phyloP scores from a whole-genome alignment of 73 alveolate species.

The Uronychia setigera region DNA sequence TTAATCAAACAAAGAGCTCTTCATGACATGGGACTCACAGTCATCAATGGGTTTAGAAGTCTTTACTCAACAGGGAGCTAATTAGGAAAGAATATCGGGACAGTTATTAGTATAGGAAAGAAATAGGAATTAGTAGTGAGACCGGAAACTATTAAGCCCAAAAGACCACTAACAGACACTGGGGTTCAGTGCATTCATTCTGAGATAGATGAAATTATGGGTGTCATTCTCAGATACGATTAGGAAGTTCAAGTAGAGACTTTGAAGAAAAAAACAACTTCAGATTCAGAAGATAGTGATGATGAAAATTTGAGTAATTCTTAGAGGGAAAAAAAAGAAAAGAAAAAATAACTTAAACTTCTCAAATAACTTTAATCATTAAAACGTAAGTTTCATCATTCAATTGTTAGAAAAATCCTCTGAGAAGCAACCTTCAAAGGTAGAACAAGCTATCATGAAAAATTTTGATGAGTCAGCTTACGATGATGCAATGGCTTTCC shows the following conservation, averaged over 20 bases:
- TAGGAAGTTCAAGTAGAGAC: not conserved
- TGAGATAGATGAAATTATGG: not conserved
- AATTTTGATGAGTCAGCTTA: not conserved
- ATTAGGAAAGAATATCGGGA: not conserved
- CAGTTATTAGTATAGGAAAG: not conserved
- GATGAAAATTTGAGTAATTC: not conserved
- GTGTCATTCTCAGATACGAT: not conserved
- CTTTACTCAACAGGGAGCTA: not conserved
- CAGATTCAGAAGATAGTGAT: not conserved
- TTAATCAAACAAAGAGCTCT: not conserved
- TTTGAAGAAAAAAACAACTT: not conserved
- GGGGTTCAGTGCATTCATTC: not conserved
- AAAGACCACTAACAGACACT: not conserved
- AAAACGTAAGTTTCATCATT: not conserved
- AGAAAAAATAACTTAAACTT: not conserved
- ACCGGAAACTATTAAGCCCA: not conserved
- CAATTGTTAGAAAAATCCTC: not conserved
- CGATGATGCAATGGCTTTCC: not conserved
- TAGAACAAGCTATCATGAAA: not conserved
- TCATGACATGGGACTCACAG: conserved; percentile 1
- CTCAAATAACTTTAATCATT: not conserved
- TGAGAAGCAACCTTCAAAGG: not conserved
- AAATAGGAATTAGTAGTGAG: not conserved
- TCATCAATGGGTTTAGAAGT: not conserved
- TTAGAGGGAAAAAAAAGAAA: not conserved